Evolutionary conservation across 2,329 filamentous ascomycete genomes (phyloP).

Genomic region (Monosporascus sp.): DNA sequence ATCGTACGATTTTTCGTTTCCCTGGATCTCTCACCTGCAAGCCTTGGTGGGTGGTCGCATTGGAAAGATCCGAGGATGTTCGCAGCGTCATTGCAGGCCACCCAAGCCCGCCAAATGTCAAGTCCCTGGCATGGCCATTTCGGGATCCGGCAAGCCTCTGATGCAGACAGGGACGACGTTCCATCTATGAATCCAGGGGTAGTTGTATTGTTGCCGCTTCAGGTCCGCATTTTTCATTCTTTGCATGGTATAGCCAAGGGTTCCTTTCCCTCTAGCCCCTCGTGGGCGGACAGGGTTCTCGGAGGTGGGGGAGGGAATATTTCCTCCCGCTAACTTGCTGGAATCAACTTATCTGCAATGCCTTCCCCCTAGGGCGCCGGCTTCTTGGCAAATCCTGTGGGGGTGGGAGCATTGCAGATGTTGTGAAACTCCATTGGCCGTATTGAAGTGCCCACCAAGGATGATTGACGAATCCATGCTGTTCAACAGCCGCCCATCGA

Average conservation of each 20-base stretch:
- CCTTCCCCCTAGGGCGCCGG: background rate
- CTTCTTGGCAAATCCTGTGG: background rate
- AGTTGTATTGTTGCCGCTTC: slow-evolving; percentile 10
- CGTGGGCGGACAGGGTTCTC: slow-evolving; percentile 3
- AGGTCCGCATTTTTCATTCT: slow-evolving; percentile 1
- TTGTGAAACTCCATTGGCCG: slow-evolving; percentile 14
- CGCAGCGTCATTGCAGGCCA: no score
- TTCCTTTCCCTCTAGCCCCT: slow-evolving; percentile 8
- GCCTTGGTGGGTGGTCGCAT: no score
- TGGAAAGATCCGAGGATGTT: no score
- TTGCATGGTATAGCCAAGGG: background rate
- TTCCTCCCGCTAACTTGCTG: background rate
- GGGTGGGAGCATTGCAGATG: background rate
- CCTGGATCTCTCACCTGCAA: slow-evolving; percentile 2
- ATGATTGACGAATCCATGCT: slow-evolving; percentile 24
- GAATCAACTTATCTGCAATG: slow-evolving; percentile 9
- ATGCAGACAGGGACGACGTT: background rate
- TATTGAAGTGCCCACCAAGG: slow-evolving; percentile 12
- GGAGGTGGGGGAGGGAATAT: background rate
- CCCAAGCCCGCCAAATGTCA: no score
- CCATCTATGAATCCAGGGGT: background rate
- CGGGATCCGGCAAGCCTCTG: background rate
- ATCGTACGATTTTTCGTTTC: slow-evolving; percentile 18
- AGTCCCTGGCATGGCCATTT: background rate
- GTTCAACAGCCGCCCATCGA: slow-evolving; percentile 21